Percentiles rank a stretch among this genome's conserved stretches.
Conservation (phyloP, 768 basidiomycete species). For the Serendipita vermifera region DNA sequence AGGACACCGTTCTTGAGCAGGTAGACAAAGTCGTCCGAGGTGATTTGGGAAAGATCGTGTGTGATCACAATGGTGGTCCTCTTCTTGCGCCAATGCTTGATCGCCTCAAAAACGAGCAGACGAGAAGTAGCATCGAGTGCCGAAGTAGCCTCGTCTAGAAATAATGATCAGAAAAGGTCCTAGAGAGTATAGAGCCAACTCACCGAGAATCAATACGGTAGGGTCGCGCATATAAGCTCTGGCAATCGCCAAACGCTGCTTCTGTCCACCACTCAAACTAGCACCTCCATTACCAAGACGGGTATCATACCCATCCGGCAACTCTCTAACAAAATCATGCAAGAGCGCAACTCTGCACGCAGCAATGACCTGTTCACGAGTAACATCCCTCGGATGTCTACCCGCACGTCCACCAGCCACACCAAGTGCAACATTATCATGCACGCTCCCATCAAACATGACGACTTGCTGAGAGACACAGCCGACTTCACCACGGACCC, state of each 20-base stretch:
- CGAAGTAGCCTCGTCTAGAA: conserved; percentile 35
- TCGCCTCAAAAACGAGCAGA: conserved; percentile 57
- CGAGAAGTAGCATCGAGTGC: conserved; percentile 75
- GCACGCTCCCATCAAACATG: conserved; percentile 64
- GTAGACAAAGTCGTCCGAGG: conserved; percentile 71
- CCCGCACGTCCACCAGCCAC: conserved; percentile 34
- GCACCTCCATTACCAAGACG: conserved; percentile 60
- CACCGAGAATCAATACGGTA: conserved; percentile 79
- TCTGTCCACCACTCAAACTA: conserved; percentile 80
- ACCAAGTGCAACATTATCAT: conserved; percentile 79
- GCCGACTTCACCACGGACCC: conserved; percentile 56
- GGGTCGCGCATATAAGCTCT: conserved; percentile 77
- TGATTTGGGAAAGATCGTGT: conserved; percentile 83
- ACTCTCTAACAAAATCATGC: conserved; percentile 69
- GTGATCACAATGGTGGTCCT: conserved; percentile 90
- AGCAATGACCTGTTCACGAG: conserved; percentile 55
- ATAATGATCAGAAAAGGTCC: conserved; percentile 14
- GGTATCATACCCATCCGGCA: conserved; percentile 87
- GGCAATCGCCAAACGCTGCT: conserved; percentile 81
- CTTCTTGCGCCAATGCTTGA: conserved; percentile 55
- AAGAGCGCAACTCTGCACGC: conserved; percentile 78
- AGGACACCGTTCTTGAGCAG: conserved; percentile 71
- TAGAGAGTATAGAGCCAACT: conserved; percentile 22
- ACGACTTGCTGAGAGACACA: conserved; percentile 71
- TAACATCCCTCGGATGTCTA: conserved; percentile 37